These are phyloP conservation scores for Brassica carinata DNA, from an alignment of 345 rosid genomes.

Conservation along the genomic window DNA sequence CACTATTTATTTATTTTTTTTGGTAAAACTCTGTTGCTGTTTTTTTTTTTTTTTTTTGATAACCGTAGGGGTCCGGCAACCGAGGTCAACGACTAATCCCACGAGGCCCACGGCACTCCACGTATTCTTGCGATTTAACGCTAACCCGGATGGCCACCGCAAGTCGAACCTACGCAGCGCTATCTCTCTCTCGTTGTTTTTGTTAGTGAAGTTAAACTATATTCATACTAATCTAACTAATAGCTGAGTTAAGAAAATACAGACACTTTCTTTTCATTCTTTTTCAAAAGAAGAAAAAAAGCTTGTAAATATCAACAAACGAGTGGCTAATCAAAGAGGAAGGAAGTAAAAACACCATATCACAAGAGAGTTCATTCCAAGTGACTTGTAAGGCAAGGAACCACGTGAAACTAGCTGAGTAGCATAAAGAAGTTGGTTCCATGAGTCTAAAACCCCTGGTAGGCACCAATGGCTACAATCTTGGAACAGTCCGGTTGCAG, in stretches of 20 bases:
- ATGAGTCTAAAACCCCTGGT: slow-evolving; percentile 77
- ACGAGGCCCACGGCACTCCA: no score
- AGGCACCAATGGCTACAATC: slow-evolving; percentile 89
- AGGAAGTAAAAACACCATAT: slow-evolving; percentile 1
- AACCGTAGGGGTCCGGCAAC: no score
- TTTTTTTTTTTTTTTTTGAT: no score
- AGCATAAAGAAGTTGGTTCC: slow-evolving; percentile 77
- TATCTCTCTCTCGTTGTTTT: background rate
- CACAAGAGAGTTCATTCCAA: slow-evolving; percentile 4
- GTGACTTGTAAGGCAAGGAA: slow-evolving; percentile 36
- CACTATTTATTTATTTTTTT: no score
- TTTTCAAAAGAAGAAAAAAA: background rate
- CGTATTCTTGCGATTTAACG: no score
- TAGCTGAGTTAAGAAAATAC: no score
- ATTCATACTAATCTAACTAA: no score
- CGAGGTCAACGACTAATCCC: no score
- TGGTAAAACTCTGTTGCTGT: no score
- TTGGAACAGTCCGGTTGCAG: slow-evolving; percentile 44
- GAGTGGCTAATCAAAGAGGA: background rate
- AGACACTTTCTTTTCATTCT: no score
- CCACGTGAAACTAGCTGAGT: slow-evolving; percentile 45
- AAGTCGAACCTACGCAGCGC: no score
- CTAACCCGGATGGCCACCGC: no score
- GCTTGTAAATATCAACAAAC: background rate
- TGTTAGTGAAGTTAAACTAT: background rate